Evolutionary conservation across 345 rosid species (phyloP).

Genomic region (Arabis alpina): DNA sequence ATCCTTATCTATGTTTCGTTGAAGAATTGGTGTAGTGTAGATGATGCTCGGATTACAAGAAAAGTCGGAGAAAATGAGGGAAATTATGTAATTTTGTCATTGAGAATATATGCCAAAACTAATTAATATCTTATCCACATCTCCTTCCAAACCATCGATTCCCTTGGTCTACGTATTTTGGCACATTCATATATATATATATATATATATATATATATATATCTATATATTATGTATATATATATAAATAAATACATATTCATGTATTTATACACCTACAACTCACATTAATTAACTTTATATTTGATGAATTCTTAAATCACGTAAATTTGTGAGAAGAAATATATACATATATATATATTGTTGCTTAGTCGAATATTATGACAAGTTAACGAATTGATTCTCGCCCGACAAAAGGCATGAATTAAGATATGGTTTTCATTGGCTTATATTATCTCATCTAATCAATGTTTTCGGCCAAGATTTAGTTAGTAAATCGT

Average conservation of each 20-base stretch:
- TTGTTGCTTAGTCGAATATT: conserved; percentile 19
- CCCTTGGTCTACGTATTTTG: conserved; percentile 29
- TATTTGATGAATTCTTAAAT: neutral
- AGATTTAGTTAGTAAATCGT: conserved; percentile 14
- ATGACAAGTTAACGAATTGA: conserved; percentile 37
- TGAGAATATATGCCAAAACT: conserved; percentile 41
- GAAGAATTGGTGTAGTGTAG: conserved; percentile 26
- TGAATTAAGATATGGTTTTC: conserved; percentile 29
- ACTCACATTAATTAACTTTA: conserved; percentile 3
- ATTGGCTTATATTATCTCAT: conserved; percentile 20
- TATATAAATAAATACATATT: neutral
- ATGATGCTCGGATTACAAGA: conserved; percentile 33
- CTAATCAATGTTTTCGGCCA: conserved; percentile 4
- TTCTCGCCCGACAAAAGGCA: conserved; percentile 33
- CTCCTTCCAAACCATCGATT: conserved; percentile 37
- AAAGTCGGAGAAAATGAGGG: conserved; percentile 19
- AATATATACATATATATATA: neutral
- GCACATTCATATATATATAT: neutral
- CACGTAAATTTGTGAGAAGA: conserved; percentile 6
- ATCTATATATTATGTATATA: neutral
- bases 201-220: neutral
- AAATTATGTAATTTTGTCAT: conserved; percentile 35
- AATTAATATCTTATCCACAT: conserved; percentile 40
- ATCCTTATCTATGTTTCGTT: conserved; percentile 33
- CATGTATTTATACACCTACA: neutral